Percentiles rank a stretch among this genome's conserved stretches.
These are phyloP conservation scores for Hibiscus mutabilis DNA, from an alignment of 345 rosid genomes.

Conservation along the genomic window DNA sequence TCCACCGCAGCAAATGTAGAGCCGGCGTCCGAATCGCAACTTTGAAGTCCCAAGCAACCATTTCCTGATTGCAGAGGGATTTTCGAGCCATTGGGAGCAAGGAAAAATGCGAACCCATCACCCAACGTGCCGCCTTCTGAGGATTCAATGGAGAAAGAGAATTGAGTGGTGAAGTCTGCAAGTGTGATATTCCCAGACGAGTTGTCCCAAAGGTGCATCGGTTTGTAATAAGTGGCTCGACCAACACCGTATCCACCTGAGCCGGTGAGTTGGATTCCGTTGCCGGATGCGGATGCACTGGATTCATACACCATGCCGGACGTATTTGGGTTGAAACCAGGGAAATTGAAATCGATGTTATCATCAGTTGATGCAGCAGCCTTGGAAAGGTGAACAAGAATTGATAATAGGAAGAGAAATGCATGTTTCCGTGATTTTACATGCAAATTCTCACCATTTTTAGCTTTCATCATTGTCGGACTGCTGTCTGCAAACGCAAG, in stretches of 20 bases:
- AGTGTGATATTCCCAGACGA: not conserved
- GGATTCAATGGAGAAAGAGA: constrained; percentile 27
- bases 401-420: not conserved
- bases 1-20: constrained; percentile 30
- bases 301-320: not conserved
- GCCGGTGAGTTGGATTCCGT: not conserved
- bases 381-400: not conserved
- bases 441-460: too few species aligned
- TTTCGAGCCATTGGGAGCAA: constrained; percentile 21
- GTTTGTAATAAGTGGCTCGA: not conserved
- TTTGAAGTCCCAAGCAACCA: constrained; percentile 32
- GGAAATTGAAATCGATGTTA: not conserved
- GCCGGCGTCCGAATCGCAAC: not conserved
- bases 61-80: constrained; percentile 24
- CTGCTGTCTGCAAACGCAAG: too few species aligned
- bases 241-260: not conserved
- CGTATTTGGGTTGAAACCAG: not conserved
- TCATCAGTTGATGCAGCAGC: not conserved
- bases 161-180: constrained; percentile 31
- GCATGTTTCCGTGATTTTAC: not conserved
- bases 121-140: not conserved
- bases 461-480: too few species aligned
- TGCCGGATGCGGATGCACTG: not conserved
- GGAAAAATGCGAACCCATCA: constrained; percentile 34
- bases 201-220: constrained; percentile 12